Conservation (phyloP, 2,329 filamentous ascomycete species). For the Fusarium papillatum region DNA sequence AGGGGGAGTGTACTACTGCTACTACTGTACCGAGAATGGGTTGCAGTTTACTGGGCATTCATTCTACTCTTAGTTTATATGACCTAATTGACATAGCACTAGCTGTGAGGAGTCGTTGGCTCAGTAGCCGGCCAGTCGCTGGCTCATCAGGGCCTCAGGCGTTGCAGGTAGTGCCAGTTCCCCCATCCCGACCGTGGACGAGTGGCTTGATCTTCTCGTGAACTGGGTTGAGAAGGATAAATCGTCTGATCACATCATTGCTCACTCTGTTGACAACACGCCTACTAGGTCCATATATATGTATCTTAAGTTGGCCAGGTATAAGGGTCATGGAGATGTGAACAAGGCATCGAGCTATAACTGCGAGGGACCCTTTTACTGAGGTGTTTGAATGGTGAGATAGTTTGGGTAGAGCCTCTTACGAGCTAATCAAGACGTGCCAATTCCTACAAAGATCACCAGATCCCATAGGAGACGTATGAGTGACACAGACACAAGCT, state of each 20-base stretch:
- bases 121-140: too few relatives aligned
- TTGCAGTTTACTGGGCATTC: too few relatives aligned
- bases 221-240: neutral
- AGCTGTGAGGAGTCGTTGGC: too few relatives aligned
- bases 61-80: too few relatives aligned
- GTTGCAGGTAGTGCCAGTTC: neutral
- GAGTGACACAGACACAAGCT: too few relatives aligned
- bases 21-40: too few relatives aligned
- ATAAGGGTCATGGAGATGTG: neutral
- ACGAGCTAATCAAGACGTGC: too few relatives aligned
- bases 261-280: neutral
- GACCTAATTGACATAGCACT: too few relatives aligned
- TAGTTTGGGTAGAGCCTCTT: too few relatives aligned
- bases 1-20: too few relatives aligned
- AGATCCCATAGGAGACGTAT: too few relatives aligned
- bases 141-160: neutral
- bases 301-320: neutral
- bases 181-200: neutral
- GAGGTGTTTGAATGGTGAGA: neutral
- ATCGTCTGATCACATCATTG: neutral
- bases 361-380: neutral
- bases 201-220: neutral
- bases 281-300: neutral
- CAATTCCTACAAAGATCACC: too few relatives aligned
- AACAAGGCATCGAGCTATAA: neutral